Evolutionary conservation across 2,329 filamentous ascomycete species (phyloP).

Genomic region (Microdochium trichocladiopsis): DNA sequence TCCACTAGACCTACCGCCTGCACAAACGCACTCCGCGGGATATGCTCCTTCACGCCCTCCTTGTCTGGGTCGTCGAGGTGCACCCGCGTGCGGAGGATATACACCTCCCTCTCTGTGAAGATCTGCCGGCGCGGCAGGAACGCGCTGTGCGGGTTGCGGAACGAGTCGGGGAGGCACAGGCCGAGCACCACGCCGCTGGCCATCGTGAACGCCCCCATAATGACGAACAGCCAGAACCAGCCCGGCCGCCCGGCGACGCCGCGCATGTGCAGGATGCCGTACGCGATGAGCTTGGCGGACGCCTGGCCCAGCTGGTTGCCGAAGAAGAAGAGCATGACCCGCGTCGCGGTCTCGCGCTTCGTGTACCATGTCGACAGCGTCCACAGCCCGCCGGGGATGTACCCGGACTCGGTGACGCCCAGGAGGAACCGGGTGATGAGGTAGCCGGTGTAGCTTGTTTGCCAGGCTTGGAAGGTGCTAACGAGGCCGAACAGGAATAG

Average conservation of each 20-base stretch:
- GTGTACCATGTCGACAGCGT: slow-evolving; percentile 51
- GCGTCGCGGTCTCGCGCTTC: slow-evolving; percentile 40
- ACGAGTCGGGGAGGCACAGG: slow-evolving; percentile 35
- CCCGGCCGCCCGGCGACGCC: slow-evolving; percentile 38
- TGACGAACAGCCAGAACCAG: slow-evolving; percentile 50
- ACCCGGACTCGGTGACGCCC: slow-evolving; percentile 45
- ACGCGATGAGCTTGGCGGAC: slow-evolving; percentile 31
- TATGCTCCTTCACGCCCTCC: slow-evolving; percentile 41
- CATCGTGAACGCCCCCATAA: slow-evolving; percentile 47
- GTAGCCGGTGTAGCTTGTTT: slow-evolving; percentile 36
- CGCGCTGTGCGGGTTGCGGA: slow-evolving; percentile 31
- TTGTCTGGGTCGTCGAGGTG: slow-evolving; percentile 32
- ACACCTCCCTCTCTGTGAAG: slow-evolving; percentile 30
- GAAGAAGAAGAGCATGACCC: slow-evolving; percentile 48
- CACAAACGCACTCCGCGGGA: slow-evolving; percentile 35
- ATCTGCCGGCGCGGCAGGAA: slow-evolving; percentile 25
- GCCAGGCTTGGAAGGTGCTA: slow-evolving; percentile 47
- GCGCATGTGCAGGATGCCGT: slow-evolving; percentile 40
- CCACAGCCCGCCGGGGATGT: slow-evolving; percentile 44
- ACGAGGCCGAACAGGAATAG: slow-evolving; percentile 46
- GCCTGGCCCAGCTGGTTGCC: slow-evolving; percentile 45
- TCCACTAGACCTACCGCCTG: slow-evolving; percentile 22
- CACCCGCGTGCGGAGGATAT: slow-evolving; percentile 34
- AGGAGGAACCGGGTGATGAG: slow-evolving; percentile 43
- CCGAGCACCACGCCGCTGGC: slow-evolving; percentile 31